A percentile compares a stretch with the other conserved stretches of the same genome.
Evolutionary conservation across 2,329 filamentous ascomycete species (phyloP).

Genomic region (Didymella sp.): DNA sequence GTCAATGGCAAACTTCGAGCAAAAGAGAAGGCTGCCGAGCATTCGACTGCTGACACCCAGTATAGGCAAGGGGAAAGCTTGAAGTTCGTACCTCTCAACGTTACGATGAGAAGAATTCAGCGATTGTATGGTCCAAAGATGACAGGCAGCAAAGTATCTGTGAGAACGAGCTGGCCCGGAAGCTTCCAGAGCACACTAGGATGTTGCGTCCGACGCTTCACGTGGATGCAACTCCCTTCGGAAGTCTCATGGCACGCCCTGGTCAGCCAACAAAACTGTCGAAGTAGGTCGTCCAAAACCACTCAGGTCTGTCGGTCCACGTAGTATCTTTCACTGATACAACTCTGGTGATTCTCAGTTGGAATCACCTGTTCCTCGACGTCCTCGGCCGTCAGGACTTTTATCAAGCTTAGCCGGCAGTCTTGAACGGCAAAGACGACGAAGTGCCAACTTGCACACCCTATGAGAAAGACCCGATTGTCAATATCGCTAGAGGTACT

Average conservation of each 20-base stretch:
- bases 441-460: background rate
- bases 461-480: background rate
- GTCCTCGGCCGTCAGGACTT: background rate
- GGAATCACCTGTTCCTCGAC: background rate
- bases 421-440: background rate
- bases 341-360: conserved; percentile 17
- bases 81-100: background rate
- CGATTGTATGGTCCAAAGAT: background rate
- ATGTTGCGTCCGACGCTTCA: background rate
- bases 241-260: background rate
- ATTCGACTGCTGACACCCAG: background rate
- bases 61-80: background rate
- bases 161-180: background rate
- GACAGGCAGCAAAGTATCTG: background rate
- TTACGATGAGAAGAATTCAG: background rate
- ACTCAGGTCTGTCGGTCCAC: background rate
- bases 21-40: too few species aligned
- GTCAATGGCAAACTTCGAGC: too few species aligned
- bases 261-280: background rate
- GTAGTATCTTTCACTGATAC: conserved; percentile 28
- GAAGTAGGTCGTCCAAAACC: background rate
- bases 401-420: background rate
- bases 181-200: background rate
- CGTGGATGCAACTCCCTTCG: background rate
- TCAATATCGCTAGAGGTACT: background rate